Evolutionary conservation across 345 rosid species (phyloP), one percentile per base, ranked within the genome.

Genomic region (Eucalyptus virginea): DNA sequence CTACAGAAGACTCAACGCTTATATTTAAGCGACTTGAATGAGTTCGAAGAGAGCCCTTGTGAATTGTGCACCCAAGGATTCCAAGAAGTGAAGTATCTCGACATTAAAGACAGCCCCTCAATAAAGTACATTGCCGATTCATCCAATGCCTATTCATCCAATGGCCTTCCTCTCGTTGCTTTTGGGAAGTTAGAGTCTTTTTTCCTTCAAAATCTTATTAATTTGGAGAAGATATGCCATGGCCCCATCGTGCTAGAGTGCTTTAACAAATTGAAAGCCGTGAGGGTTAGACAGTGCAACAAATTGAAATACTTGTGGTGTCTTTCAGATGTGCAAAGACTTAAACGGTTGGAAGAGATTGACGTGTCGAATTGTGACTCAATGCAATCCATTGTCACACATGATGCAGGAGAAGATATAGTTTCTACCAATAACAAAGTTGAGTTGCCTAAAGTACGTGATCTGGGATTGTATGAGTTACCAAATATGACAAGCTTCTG

Each of bases 231-330:
- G 21, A 4, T 67, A 67, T 67, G 10, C 2, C 0, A n/a, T 67
- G 40, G 40, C 23, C 21, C 6, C 30, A 3, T 88, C 37, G 16
- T 34, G 12, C 3, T 6, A 88, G 8, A 32, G 10, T 45, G 69
- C 86, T 49, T 88, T 1, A 48, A 16, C 67, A 32, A 21, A 37
- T 8, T 30, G 40, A 85, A 7, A 44, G 8, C 2, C 9, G 7
- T 44, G 6, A 5, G 4, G 0, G 6, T 60, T 16, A 0, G 0
- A 0, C 2, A 6, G 16, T 60, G 67, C 8, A 0, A 60, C 67
- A 16, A 4, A 60, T 60, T 60, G 67, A 28, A 60, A 60, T 6
- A 12, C 16, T 6, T 60, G 32, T 26, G 67, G 32, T 6, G 2
- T 28, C 67, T 28, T 11, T 60, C 8, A 12, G 4, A 60, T 0